phyloP scores from a whole-genome alignment of 2,329 filamentous ascomycete genomes.

The Colletotrichum sp. region DNA sequence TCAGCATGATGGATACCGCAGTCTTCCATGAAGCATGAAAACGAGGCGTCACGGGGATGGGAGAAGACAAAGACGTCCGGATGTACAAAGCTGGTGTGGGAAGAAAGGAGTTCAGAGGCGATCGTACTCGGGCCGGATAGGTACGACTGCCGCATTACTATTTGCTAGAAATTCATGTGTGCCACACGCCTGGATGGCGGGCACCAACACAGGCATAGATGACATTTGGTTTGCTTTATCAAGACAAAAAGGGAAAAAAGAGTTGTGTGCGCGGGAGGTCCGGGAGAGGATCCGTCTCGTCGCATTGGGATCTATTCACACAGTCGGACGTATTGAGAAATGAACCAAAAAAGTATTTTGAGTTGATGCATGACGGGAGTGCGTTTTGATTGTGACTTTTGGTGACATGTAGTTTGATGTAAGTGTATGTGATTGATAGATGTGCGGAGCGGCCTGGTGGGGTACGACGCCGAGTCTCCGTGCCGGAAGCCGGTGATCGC shows the following conservation, averaged over 20 bases:
- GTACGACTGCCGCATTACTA: constrained; percentile 1
- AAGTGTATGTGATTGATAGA: background rate
- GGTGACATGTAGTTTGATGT: background rate
- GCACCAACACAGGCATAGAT: constrained; percentile 12
- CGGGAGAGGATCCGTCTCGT: background rate
- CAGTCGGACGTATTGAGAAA: constrained; percentile 11
- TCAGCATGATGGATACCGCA: background rate
- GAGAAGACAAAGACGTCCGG: background rate
- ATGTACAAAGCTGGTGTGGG: background rate
- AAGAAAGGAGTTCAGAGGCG: background rate
- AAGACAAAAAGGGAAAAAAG: background rate
- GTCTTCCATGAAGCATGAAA: background rate
- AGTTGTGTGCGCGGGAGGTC: background rate
- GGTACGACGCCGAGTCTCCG: background rate
- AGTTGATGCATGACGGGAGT: background rate
- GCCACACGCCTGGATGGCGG: constrained; percentile 12
- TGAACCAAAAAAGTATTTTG: background rate
- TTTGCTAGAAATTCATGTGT: constrained; percentile 9
- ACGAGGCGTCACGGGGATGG: background rate
- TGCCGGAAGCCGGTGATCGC: background rate
- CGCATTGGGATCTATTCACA: background rate
- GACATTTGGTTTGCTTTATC: constrained; percentile 4
- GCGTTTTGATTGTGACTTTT: background rate
- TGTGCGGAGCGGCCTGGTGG: background rate
- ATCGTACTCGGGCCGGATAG: background rate